phyloP scores from a whole-genome alignment of 441 rosid genomes.

The Capsella rubella region DNA sequence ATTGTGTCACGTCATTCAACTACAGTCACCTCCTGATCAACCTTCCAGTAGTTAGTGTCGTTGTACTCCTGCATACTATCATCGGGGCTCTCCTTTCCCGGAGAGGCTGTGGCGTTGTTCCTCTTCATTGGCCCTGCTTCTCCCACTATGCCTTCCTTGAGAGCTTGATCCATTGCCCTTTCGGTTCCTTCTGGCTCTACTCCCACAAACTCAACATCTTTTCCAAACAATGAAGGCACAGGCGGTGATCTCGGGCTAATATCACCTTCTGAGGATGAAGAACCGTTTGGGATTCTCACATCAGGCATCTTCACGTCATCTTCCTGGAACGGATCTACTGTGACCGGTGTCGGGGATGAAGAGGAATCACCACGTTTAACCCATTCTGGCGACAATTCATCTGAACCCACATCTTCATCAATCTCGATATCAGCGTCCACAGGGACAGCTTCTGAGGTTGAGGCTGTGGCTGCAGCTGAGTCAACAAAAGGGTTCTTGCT shows the following conservation, averaged over 20 bases:
- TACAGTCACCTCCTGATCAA: conserved; percentile 88
- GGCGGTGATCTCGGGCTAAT: conserved; percentile 58
- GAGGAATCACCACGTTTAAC: conserved; percentile 72
- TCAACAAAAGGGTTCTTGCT: conserved; percentile 51
- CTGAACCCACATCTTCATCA: conserved; percentile 65
- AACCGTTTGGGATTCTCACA: conserved; percentile 55
- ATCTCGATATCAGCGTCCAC: conserved; percentile 60
- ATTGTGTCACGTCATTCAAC: conserved; percentile 53
- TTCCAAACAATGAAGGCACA: conserved; percentile 76
- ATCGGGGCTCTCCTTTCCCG: conserved; percentile 63
- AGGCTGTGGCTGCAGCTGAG: conserved; percentile 28
- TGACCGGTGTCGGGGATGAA: conserved; percentile 48
- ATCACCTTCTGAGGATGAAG: conserved; percentile 55
- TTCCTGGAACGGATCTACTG: conserved; percentile 62
- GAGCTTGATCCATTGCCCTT: conserved; percentile 94
- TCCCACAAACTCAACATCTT: conserved; percentile 95
- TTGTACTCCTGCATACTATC: conserved; percentile 86
- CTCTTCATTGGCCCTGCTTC: conserved; percentile 91
- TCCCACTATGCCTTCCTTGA: conserved; percentile 94
- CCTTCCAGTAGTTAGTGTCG: conserved; percentile 93
- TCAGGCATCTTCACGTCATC: conserved; percentile 48
- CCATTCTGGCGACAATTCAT: conserved; percentile 76
- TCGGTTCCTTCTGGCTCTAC: conserved; percentile 90
- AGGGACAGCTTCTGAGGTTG: conserved; percentile 59
- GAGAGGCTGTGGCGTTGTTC: conserved; percentile 47